Conservation (phyloP, 306 rosid genomes). For the Prinsepia uniflora region DNA sequence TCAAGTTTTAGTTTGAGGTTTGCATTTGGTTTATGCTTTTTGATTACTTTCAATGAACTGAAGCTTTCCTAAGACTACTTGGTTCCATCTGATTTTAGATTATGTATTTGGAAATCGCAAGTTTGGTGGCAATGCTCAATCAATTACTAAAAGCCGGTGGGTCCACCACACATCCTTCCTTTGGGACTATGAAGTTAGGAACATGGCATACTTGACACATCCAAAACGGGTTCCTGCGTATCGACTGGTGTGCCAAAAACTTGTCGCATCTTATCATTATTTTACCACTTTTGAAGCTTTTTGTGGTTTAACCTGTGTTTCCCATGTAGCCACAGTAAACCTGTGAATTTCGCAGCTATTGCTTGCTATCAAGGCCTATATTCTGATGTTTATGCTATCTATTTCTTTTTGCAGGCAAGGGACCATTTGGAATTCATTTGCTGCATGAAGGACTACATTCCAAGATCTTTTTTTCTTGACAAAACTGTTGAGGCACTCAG, state of each 20-base stretch:
- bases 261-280: constrained; percentile 2
- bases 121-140: constrained; percentile 97
- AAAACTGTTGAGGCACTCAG: constrained; percentile 50
- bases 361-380: neutral
- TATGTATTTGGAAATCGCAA: constrained; percentile 78
- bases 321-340: neutral
- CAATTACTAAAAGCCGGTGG: constrained; percentile 84
- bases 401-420: constrained; percentile 52
- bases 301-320: neutral
- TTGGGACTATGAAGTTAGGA: constrained; percentile 74
- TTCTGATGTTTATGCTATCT: neutral
- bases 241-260: constrained; percentile 52
- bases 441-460: constrained; percentile 66
- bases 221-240: constrained; percentile 73
- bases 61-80: neutral
- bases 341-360: constrained; percentile 2
- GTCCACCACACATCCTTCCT: constrained; percentile 94
- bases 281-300: neutral
- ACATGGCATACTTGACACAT: constrained; percentile 82
- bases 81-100: constrained; percentile 44
- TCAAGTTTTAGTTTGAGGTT: neutral
- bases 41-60: neutral
- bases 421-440: constrained; percentile 68
- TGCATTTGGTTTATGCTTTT: neutral
- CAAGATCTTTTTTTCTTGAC: constrained; percentile 59